These are phyloP conservation scores for Aspergillus piperis DNA, from an alignment of 2,329 filamentous ascomycete species.

Conservation along the genomic window DNA sequence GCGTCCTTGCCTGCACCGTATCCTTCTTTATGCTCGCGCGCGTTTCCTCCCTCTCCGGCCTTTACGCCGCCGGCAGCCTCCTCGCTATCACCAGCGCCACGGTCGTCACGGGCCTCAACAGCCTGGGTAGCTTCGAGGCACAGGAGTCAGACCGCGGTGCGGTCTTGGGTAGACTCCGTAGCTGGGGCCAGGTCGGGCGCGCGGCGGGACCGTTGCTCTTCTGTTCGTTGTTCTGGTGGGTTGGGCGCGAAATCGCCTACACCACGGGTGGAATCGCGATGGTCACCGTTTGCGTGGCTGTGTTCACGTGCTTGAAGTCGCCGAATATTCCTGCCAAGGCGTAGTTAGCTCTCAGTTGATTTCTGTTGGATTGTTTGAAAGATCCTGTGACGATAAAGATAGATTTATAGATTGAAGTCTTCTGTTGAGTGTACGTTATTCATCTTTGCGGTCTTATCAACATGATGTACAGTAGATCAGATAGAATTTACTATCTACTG, in stretches of 20 bases:
- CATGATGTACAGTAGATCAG: background rate
- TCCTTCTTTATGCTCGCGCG: constrained; percentile 79
- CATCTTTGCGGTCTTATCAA: background rate
- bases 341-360: background rate
- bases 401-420: background rate
- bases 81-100: constrained; percentile 90
- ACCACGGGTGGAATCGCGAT: constrained; percentile 78
- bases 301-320: constrained; percentile 70
- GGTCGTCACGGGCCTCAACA: constrained; percentile 91
- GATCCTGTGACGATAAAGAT: background rate
- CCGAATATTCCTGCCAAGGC: constrained; percentile 42
- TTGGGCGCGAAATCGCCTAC: constrained; percentile 84
- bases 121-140: constrained; percentile 87
- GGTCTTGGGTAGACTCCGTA: constrained; percentile 80
- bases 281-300: constrained; percentile 68
- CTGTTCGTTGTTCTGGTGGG: constrained; percentile 98
- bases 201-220: constrained; percentile 86
- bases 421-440: too few species aligned
- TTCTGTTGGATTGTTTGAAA: background rate
- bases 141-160: constrained; percentile 75
- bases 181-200: constrained; percentile 81
- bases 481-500: too few species aligned
- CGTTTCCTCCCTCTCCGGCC: constrained; percentile 64
- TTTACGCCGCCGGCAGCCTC: constrained; percentile 81
- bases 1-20: constrained; percentile 72